A percentile compares a stretch with the other conserved stretches of the same genome.
Evolutionary conservation across 2,329 filamentous ascomycete species (phyloP).

Genomic region (Albifimbria verrucaria): DNA sequence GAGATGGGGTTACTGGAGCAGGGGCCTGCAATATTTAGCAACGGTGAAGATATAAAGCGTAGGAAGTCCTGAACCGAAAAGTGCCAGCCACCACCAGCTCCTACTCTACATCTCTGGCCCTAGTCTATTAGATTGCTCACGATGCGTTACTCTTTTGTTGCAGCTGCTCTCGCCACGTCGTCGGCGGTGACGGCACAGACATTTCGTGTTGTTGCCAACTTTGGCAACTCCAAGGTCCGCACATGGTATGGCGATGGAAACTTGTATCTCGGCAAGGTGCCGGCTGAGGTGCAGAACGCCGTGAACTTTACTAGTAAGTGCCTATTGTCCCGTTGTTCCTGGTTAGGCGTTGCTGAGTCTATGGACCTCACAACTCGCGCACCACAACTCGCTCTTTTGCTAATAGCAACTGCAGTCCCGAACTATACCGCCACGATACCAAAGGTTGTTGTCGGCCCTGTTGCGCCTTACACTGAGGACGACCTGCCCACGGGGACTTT

Average conservation of each 20-base stretch:
- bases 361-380: background rate
- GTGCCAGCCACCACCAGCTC: too few species aligned
- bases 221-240: background rate
- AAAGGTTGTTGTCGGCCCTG: slow-evolving; percentile 2
- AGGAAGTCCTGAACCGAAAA: too few species aligned
- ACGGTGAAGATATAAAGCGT: too few species aligned
- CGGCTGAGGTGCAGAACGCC: slow-evolving; percentile 2
- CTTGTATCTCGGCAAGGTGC: slow-evolving; percentile 3
- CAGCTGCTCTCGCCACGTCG: background rate
- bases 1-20: too few species aligned
- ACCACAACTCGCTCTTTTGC: background rate
- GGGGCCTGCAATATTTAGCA: too few species aligned
- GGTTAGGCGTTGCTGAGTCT: background rate
- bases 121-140: too few species aligned
- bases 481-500: slow-evolving; percentile 5
- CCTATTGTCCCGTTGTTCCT: background rate
- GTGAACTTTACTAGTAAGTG: slow-evolving; percentile 5
- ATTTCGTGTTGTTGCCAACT: slow-evolving; percentile 5
- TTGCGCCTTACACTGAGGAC: slow-evolving; percentile 2
- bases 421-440: slow-evolving; percentile 3
- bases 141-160: background rate
- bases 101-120: too few species aligned
- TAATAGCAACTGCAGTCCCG: slow-evolving; percentile 6
- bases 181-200: slow-evolving; percentile 5
- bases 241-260: slow-evolving; percentile 8